phyloP scores from a whole-genome alignment of 192 early-diverging fungal species.

The Globomyces pollinis-pini region DNA sequence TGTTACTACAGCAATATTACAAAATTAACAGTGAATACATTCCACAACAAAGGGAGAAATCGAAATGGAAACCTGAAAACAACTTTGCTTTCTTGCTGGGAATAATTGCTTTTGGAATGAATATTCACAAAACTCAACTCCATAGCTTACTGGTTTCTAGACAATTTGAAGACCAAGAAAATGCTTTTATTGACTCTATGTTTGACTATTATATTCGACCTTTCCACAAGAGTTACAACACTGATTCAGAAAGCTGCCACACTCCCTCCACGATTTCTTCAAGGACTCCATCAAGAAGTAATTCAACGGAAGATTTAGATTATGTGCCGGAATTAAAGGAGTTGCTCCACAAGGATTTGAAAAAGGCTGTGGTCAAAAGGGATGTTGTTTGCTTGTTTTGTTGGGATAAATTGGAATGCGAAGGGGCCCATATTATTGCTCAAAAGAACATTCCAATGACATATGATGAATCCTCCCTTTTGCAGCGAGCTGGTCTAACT shows the following conservation, averaged over 20 bases:
- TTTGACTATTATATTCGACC: neutral
- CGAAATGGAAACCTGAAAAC: too few relatives aligned
- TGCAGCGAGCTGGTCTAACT: neutral
- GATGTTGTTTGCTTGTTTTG: constrained; percentile 6
- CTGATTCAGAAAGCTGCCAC: neutral
- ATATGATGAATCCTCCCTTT: neutral
- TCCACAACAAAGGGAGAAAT: too few relatives aligned
- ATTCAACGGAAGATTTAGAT: neutral
- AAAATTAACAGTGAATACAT: too few relatives aligned
- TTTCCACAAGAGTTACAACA: neutral
- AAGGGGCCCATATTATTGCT: neutral
- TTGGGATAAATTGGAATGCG: neutral
- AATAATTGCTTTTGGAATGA: too few relatives aligned
- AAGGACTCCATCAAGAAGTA: neutral
- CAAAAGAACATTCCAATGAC: neutral
- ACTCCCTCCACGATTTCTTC: neutral
- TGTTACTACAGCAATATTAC: too few relatives aligned
- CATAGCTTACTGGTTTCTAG: too few relatives aligned
- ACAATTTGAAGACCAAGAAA: too few relatives aligned
- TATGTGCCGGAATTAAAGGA: too few relatives aligned
- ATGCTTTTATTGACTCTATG: neutral
- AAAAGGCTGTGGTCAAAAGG: neutral
- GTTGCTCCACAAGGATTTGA: neutral
- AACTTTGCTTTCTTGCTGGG: too few relatives aligned
- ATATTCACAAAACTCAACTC: too few relatives aligned